These are phyloP conservation scores for Capillidium rhysosporum DNA, from an alignment of 371 early-diverging fungal genomes.

Conservation along the genomic window DNA sequence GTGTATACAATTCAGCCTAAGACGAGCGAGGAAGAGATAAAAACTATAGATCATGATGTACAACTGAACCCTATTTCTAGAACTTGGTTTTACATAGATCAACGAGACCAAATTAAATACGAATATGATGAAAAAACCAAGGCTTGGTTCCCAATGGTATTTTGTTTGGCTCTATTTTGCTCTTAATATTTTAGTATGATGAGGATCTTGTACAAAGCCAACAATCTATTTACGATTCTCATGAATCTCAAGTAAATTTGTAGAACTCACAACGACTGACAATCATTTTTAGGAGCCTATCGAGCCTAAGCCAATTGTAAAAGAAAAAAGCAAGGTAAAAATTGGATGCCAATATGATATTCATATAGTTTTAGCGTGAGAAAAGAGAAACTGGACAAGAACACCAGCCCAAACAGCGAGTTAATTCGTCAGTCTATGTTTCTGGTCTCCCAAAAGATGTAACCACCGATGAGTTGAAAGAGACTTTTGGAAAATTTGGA, in stretches of 20 bases:
- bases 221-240: slow-evolving; percentile 48
- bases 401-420: slow-evolving; percentile 26
- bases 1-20: too few species aligned
- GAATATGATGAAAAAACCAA: slow-evolving; percentile 58
- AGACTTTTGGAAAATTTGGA: slow-evolving; percentile 69
- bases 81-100: slow-evolving; percentile 3
- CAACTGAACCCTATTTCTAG: neutral
- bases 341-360: neutral
- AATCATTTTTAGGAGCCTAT: too few species aligned
- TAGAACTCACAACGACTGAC: neutral
- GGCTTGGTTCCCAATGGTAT: slow-evolving; percentile 84
- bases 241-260: neutral
- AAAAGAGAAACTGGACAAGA: slow-evolving; percentile 18
- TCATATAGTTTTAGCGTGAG: neutral
- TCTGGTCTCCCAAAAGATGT: slow-evolving; percentile 68
- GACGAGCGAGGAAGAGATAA: too few species aligned
- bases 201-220: slow-evolving; percentile 53
- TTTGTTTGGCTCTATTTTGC: neutral
- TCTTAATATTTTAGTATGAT: slow-evolving; percentile 26
- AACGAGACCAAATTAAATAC: slow-evolving; percentile 40
- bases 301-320: too few species aligned
- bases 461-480: slow-evolving; percentile 52
- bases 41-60: neutral
- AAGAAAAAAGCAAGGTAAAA: too few species aligned
- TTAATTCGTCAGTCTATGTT: slow-evolving; percentile 66